phyloP scores from a whole-genome alignment of 805 yeast species.

The Sugiyamaella floridensis region DNA sequence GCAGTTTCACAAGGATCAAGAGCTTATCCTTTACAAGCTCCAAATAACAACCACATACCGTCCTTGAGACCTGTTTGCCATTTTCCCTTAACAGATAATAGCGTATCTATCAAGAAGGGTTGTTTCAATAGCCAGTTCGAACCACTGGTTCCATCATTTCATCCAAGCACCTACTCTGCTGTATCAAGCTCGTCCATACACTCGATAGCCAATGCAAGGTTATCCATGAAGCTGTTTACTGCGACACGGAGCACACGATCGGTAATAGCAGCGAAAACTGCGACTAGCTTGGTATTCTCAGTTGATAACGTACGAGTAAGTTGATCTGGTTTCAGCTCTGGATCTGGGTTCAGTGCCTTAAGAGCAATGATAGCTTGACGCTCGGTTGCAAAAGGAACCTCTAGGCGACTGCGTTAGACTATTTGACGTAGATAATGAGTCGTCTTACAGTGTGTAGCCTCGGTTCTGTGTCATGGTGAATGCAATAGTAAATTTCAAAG shows the following conservation, averaged over 20 bases:
- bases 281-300: conserved; percentile 34
- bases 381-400: conserved; percentile 55
- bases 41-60: neutral
- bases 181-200: conserved; percentile 59
- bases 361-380: conserved; percentile 60
- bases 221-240: conserved; percentile 72
- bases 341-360: conserved; percentile 65
- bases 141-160: no score
- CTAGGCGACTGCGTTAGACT: conserved; percentile 28
- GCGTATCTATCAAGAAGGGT: neutral
- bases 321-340: conserved; percentile 67
- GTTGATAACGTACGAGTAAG: conserved; percentile 42
- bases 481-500: neutral
- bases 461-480: conserved; percentile 1
- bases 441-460: conserved; percentile 7
- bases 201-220: conserved; percentile 68
- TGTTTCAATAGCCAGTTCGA: no score
- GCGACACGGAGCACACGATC: conserved; percentile 80
- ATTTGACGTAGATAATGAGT: neutral
- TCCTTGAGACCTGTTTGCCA: neutral
- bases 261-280: conserved; percentile 52
- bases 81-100: no score
- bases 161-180: neutral
- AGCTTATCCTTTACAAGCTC: no score
- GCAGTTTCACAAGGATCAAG: no score